Conservation (phyloP, 2,329 filamentous ascomycete genomes). For the Albophoma yamanashiensis region DNA sequence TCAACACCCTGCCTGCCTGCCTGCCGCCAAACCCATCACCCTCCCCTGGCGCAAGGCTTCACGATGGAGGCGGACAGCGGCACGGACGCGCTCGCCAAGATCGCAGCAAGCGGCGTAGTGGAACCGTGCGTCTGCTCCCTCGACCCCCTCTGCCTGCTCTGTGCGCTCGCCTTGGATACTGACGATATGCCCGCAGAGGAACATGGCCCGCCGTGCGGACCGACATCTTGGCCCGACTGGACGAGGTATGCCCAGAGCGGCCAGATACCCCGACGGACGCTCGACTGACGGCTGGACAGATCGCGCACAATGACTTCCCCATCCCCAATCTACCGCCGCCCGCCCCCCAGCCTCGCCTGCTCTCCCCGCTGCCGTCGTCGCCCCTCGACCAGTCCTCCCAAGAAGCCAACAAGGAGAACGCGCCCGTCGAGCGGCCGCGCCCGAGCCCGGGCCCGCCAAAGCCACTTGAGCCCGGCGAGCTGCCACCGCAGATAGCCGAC, state of each 20-base stretch:
- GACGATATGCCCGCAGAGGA: conserved; percentile 36
- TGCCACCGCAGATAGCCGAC: conserved; percentile 53
- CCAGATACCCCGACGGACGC: conserved; percentile 3
- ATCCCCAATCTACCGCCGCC: conserved; percentile 48
- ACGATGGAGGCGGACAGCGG: conserved; percentile 46
- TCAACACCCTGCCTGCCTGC: neutral
- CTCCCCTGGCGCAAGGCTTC: conserved; percentile 8
- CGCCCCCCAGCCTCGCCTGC: conserved; percentile 28
- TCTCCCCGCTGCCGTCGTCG: conserved; percentile 36
- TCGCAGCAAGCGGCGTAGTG: conserved; percentile 41
- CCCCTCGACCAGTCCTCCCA: conserved; percentile 34
- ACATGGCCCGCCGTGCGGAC: conserved; percentile 59
- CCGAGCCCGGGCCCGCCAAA: conserved; percentile 23
- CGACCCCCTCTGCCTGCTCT: neutral
- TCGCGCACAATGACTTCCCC: conserved; percentile 64
- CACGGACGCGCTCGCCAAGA: conserved; percentile 34
- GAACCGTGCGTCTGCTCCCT: conserved; percentile 37
- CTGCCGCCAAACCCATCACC: neutral
- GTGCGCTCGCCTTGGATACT: conserved; percentile 7
- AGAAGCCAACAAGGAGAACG: conserved; percentile 60
- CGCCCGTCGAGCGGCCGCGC: conserved; percentile 26
- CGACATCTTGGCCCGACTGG: conserved; percentile 55
- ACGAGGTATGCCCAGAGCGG: conserved; percentile 35
- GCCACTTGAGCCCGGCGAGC: conserved; percentile 26
- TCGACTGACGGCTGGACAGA: conserved; percentile 35